Base-by-base conservation (phyloP, 768 basidiomycete species). In the Amylocystis lapponica region DNA sequence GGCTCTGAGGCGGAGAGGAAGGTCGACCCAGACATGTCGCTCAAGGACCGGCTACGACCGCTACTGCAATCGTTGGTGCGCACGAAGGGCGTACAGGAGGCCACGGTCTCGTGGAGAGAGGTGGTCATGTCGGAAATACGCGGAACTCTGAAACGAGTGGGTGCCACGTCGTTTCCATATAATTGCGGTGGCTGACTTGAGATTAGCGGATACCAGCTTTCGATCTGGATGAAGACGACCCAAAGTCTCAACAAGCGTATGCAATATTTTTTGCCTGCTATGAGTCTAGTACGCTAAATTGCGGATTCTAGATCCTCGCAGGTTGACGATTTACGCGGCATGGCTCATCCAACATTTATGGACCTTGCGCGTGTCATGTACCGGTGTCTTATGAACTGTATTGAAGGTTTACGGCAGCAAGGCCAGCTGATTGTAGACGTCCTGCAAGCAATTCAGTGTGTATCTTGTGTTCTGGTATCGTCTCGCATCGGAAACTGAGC, bases 51-150 rank as follows among this genome's bases (percentile, higher is more conserved):
- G 23, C 53, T 92, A 29, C 73, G 74, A 21, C 91, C 91, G 2
- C 56, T 94, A 34, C 59, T 96, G 21, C 73, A 81, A 25, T 89
- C 88, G n/a, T 71, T 98, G 37, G 63, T 81, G 19, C 71, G 86
- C 47, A 86, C 87, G 1, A 76, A 72, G 32, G 85, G 82, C 3
- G 59, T 91, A 31, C 78, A 79, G 39, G 84, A 86, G 47, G 82
- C 79, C 1, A 67, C 79, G 22, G 51, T 75, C 10, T 75, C 78
- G 13, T 92, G 88, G 85, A 67, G 84, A 48, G 79, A 84, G 29
- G 73, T 78, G 4, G 83, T 80, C 14, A 62, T 87, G 46, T 63
- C 60, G 12, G 83, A 86, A 47, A 66, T 91, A 23, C 71, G 68
- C 45, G 68, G 66, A 1, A 65, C 79, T 21, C 61, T 85, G 23